These are phyloP conservation scores for Clavulina sp. DNA, from an alignment of 768 basidiomycete species.

Conservation along the genomic window DNA sequence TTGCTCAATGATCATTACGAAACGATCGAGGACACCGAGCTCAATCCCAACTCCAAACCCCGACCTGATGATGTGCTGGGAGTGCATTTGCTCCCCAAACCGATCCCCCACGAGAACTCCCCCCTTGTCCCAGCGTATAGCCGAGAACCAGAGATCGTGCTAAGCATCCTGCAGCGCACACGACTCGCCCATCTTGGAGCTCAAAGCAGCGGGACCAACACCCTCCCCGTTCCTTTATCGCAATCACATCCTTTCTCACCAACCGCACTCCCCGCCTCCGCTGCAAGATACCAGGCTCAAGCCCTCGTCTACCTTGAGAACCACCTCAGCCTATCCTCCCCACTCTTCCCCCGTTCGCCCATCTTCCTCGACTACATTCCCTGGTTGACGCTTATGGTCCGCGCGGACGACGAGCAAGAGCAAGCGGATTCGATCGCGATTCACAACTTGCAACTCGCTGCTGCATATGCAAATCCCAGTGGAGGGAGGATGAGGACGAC, in stretches of 20 bases:
- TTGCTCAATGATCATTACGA: not conserved
- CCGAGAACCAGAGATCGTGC: not conserved
- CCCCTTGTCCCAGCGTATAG: not conserved
- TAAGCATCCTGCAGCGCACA: not conserved
- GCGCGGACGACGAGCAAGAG: conserved; percentile 34
- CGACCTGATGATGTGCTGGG: conserved; percentile 1
- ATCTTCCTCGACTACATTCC: conserved; percentile 57
- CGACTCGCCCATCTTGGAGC: too few species aligned
- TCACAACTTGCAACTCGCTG: not conserved
- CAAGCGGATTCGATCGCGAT: not conserved
- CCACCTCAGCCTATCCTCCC: conserved; percentile 27
- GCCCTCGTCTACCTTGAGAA: conserved; percentile 31
- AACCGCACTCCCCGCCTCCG: conserved; percentile 21
- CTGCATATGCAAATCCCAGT: too few species aligned
- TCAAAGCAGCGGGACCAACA: too few species aligned
- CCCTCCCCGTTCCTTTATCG: too few species aligned
- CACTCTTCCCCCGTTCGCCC: conserved; percentile 27
- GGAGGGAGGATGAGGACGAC: not conserved
- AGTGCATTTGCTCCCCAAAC: not conserved
- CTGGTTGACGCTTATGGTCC: conserved; percentile 45
- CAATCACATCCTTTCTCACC: too few species aligned
- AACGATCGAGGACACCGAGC: not conserved
- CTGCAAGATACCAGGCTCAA: conserved; percentile 28
- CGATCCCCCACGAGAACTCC: not conserved
- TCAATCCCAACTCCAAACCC: not conserved